A percentile compares a stretch with the other conserved stretches of the same genome.
Conservation (phyloP, 305 asterid genomes). For the Solanum hybrid region DNA sequence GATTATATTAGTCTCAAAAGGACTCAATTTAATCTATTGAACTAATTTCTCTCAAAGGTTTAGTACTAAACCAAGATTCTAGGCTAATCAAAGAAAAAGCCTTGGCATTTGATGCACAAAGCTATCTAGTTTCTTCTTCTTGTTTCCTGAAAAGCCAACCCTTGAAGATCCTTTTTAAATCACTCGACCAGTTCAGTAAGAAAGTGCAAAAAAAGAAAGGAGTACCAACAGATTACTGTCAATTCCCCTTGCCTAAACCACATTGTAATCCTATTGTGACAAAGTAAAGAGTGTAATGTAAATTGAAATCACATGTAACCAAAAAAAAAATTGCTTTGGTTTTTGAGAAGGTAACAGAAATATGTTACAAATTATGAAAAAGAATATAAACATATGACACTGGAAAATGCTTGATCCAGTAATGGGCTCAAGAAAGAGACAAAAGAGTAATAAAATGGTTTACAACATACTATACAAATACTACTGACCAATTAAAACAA, state of each 20-base stretch:
- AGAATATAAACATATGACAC: neutral
- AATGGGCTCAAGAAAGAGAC: neutral
- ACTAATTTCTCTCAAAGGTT: neutral
- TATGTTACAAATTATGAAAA: neutral
- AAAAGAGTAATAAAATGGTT: neutral
- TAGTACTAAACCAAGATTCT: neutral
- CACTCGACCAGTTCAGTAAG: neutral
- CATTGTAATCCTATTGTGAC: neutral
- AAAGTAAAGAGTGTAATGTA: neutral
- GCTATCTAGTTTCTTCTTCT: neutral
- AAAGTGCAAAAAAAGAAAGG: neutral
- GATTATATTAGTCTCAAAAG: neutral
- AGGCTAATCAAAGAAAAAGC: neutral
- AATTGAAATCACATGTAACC: neutral
- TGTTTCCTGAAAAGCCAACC: neutral
- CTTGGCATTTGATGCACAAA: neutral
- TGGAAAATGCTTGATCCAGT: neutral
- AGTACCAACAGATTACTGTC: neutral
- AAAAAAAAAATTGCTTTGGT: neutral
- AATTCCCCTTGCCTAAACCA: neutral
- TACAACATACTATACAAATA: neutral
- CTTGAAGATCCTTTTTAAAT: neutral
- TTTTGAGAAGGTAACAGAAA: neutral
- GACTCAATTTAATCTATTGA: neutral
- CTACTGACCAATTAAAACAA: neutral